These are phyloP conservation scores for Quercus glauca DNA, from an alignment of 306 rosid genomes.

Conservation along the genomic window DNA sequence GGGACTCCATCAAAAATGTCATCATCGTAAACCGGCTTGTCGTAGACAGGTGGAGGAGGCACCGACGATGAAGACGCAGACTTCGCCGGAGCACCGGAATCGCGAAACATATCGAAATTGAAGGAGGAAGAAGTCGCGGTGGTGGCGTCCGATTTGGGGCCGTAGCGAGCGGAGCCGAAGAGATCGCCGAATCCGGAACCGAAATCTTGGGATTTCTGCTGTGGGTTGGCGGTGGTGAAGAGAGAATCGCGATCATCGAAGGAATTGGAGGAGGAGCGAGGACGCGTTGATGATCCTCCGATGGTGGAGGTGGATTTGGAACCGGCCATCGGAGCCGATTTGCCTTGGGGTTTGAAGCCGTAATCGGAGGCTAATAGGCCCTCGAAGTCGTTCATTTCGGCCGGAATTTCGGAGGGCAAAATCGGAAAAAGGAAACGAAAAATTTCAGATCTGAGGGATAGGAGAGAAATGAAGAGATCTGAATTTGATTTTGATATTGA, in stretches of 20 bases:
- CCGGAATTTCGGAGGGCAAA: background rate
- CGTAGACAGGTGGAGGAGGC: slow-evolving; percentile 46
- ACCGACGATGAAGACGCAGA: slow-evolving; percentile 22
- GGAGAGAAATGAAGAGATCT: slow-evolving; percentile 22
- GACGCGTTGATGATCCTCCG: background rate
- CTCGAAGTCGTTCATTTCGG: slow-evolving; percentile 82
- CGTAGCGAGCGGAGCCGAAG: slow-evolving; percentile 36
- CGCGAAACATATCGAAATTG: slow-evolving; percentile 58
- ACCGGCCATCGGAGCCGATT: slow-evolving; percentile 79
- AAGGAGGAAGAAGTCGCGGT: slow-evolving; percentile 46
- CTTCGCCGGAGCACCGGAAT: slow-evolving; percentile 38
- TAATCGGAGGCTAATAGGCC: slow-evolving; percentile 72
- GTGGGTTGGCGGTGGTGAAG: slow-evolving; percentile 1
- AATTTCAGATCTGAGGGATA: background rate
- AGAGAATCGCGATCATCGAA: slow-evolving; percentile 48
- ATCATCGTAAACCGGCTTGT: slow-evolving; percentile 80
- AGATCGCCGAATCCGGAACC: slow-evolving; percentile 45
- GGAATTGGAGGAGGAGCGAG: slow-evolving; percentile 34
- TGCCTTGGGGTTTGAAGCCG: slow-evolving; percentile 78
- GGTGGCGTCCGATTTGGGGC: slow-evolving; percentile 43
- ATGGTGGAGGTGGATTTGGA: slow-evolving; percentile 42
- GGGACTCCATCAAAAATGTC: slow-evolving; percentile 88
- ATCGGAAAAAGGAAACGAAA: slow-evolving; percentile 6
- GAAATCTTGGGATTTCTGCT: background rate
- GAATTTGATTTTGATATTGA: slow-evolving; percentile 9